These are phyloP conservation scores for Cladophialophora yegresii DNA, from an alignment of 2,329 filamentous ascomycete genomes.

Conservation along the genomic window DNA sequence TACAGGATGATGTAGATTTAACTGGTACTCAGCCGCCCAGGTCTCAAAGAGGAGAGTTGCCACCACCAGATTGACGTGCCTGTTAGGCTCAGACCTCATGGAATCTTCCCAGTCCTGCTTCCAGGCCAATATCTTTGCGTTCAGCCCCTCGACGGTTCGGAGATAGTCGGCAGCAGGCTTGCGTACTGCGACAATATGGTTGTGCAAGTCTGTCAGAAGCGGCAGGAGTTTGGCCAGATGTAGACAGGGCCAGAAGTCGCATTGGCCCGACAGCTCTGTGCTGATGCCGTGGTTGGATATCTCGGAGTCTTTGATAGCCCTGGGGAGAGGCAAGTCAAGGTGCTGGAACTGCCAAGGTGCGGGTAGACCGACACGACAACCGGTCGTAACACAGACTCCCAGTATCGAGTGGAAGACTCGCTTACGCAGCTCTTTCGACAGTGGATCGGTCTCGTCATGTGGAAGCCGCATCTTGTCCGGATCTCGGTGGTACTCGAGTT, in stretches of 20 bases:
- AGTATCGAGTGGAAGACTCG: slow-evolving; percentile 75
- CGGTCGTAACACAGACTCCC: slow-evolving; percentile 66
- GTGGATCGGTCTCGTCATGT: slow-evolving; percentile 48
- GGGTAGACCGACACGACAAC: slow-evolving; percentile 73
- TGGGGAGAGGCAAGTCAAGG: slow-evolving; percentile 75
- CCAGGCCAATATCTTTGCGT: slow-evolving; percentile 65
- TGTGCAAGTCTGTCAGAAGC: slow-evolving; percentile 72
- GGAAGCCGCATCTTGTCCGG: slow-evolving; percentile 58
- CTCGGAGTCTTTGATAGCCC: slow-evolving; percentile 69
- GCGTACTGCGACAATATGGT: slow-evolving; percentile 71
- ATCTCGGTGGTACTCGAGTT: slow-evolving; percentile 74
- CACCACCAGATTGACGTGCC: slow-evolving; percentile 49
- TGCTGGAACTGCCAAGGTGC: slow-evolving; percentile 69
- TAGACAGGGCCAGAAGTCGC: slow-evolving; percentile 67
- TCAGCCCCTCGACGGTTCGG: slow-evolving; percentile 63
- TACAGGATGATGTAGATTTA: slow-evolving; percentile 57
- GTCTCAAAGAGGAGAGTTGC: slow-evolving; percentile 54
- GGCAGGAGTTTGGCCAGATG: slow-evolving; percentile 66
- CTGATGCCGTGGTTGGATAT: slow-evolving; percentile 67
- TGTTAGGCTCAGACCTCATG: slow-evolving; percentile 44
- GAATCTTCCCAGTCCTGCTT: slow-evolving; percentile 64
- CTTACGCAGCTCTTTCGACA: slow-evolving; percentile 75
- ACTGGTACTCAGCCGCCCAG: slow-evolving; percentile 52
- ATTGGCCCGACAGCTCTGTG: slow-evolving; percentile 58
- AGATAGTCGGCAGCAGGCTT: slow-evolving; percentile 65